A percentile compares a stretch with the other conserved stretches of the same genome.
phyloP scores from a whole-genome alignment of 345 rosid species.

The Erysimum cheiranthoides region DNA sequence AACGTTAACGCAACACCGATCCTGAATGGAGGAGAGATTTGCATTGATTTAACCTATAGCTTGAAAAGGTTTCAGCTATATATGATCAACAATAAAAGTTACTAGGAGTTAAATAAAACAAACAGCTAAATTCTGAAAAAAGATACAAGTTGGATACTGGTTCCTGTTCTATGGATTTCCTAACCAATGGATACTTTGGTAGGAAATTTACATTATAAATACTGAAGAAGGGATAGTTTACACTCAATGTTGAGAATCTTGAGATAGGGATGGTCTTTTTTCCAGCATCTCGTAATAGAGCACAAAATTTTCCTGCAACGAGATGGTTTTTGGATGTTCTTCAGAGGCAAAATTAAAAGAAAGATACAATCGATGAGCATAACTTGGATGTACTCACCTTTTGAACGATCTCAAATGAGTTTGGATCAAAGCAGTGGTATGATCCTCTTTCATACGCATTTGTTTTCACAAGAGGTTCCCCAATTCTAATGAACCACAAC shows the following conservation, averaged over 20 bases:
- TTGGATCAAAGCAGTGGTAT: conserved; percentile 86
- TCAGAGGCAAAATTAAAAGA: conserved; percentile 26
- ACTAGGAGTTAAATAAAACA: conserved; percentile 9
- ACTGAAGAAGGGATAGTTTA: conserved; percentile 34
- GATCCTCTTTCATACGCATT: conserved; percentile 81
- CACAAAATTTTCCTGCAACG: conserved; percentile 82
- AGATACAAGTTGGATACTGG: conserved; percentile 32
- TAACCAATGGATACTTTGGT: conserved; percentile 25
- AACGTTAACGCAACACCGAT: conserved; percentile 12
- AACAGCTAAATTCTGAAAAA: conserved; percentile 23
- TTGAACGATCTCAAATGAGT: conserved; percentile 63
- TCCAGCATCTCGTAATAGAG: conserved; percentile 84
- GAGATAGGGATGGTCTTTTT: conserved; percentile 66
- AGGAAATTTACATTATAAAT: conserved; percentile 37
- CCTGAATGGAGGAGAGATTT: conserved; percentile 18
- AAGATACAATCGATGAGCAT: conserved; percentile 13
- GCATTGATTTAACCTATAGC: conserved; percentile 38
- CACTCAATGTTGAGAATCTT: conserved; percentile 41
- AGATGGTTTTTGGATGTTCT: conserved; percentile 14
- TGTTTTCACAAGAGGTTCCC: conserved; percentile 90
- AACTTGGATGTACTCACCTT: conserved; percentile 59
- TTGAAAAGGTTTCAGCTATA: conserved; percentile 38
- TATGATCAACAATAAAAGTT: conserved; percentile 29
- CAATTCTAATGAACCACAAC: conserved; percentile 71
- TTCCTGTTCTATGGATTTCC: conserved; percentile 40